phyloP scores from a whole-genome alignment of 2,329 filamentous ascomycete genomes.

The Blastomyces parvus region DNA sequence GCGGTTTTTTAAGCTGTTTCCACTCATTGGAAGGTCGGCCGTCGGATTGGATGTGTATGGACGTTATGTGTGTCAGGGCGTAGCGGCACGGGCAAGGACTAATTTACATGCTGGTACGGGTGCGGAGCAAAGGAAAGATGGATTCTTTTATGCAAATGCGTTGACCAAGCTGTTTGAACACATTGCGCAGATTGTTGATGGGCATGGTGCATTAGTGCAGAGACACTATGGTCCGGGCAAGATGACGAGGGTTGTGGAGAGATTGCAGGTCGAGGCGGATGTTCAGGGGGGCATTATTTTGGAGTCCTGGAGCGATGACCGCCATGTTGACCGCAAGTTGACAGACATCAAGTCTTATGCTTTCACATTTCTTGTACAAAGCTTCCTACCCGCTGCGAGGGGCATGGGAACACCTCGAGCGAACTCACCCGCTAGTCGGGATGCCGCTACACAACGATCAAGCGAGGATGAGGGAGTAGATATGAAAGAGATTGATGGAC shows the following conservation, averaged over 20 bases:
- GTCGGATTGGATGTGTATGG: slow-evolving; percentile 92
- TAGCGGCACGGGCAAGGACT: slow-evolving; percentile 69
- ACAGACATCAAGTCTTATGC: slow-evolving; percentile 97
- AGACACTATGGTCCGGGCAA: slow-evolving; percentile 85
- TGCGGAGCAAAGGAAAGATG: slow-evolving; percentile 56
- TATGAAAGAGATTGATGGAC: slow-evolving; percentile 87
- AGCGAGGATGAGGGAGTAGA: slow-evolving; percentile 90
- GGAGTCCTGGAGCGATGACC: slow-evolving; percentile 90
- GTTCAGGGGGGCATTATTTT: slow-evolving; percentile 92
- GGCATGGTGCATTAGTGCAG: slow-evolving; percentile 82
- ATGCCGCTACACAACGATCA: slow-evolving; percentile 41
- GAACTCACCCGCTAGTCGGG: slow-evolving; percentile 62
- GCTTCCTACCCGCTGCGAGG: slow-evolving; percentile 68
- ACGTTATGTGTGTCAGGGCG: slow-evolving; percentile 88
- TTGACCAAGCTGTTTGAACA: slow-evolving; percentile 92
- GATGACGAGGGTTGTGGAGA: slow-evolving; percentile 90
- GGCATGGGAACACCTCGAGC: slow-evolving; percentile 57
- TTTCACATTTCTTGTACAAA: slow-evolving; percentile 93
- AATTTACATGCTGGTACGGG: slow-evolving; percentile 63
- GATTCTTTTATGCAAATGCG: slow-evolving; percentile 83
- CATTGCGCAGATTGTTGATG: slow-evolving; percentile 91
- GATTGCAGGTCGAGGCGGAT: slow-evolving; percentile 87
- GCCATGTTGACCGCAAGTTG: slow-evolving; percentile 70
- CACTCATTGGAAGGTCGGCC: slow-evolving; percentile 78
- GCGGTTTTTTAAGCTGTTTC: slow-evolving; percentile 96